phyloP scores from a whole-genome alignment of 2,329 filamentous ascomycete species.

The Colletotrichum orchidophilum region DNA sequence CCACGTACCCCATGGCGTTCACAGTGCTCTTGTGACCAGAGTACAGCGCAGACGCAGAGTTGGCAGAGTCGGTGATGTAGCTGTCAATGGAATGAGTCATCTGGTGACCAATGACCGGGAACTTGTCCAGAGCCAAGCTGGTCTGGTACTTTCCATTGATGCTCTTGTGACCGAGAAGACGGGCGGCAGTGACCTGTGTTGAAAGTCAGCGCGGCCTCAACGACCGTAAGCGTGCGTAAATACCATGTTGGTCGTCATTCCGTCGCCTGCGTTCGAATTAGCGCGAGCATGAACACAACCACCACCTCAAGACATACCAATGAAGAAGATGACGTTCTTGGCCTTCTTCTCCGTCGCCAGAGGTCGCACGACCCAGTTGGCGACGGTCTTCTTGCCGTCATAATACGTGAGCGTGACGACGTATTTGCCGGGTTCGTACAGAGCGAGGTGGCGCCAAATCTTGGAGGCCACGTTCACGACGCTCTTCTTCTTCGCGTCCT shows the following conservation, averaged over 20 bases:
- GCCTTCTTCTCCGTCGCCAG: slow-evolving; percentile 75
- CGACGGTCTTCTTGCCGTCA: slow-evolving; percentile 74
- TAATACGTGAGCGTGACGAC: slow-evolving; percentile 81
- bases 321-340: slow-evolving; percentile 88
- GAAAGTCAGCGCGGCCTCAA: not conserved
- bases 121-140: slow-evolving; percentile 80
- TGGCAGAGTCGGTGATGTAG: slow-evolving; percentile 89
- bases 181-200: slow-evolving; percentile 74
- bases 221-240: not conserved
- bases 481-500: slow-evolving; percentile 74
- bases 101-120: slow-evolving; percentile 86
- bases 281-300: not conserved
- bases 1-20: slow-evolving; percentile 74
- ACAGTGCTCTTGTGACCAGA: slow-evolving; percentile 86
- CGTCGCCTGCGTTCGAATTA: slow-evolving; percentile 49
- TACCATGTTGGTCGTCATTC: slow-evolving; percentile 78
- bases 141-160: slow-evolving; percentile 87
- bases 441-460: slow-evolving; percentile 77
- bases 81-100: slow-evolving; percentile 89
- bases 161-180: slow-evolving; percentile 82
- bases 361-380: slow-evolving; percentile 81
- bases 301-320: slow-evolving; percentile 59
- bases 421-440: slow-evolving; percentile 84
- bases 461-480: slow-evolving; percentile 84
- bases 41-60: slow-evolving; percentile 84